Evolutionary conservation across 2,329 filamentous ascomycete species (phyloP).

Genomic region (Pseudocercospora pini-densiflorae): DNA sequence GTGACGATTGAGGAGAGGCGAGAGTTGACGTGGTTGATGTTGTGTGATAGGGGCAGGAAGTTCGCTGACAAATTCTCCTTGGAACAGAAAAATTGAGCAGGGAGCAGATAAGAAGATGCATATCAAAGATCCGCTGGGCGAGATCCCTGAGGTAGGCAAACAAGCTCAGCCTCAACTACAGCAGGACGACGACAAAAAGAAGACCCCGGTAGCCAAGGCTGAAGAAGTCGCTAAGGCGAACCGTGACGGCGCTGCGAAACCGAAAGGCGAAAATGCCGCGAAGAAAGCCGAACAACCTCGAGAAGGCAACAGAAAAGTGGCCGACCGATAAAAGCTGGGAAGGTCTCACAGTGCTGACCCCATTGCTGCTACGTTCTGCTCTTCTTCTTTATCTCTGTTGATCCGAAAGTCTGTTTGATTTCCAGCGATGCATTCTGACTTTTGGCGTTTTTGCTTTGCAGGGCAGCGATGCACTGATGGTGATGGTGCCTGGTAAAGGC

Average conservation of each 20-base stretch:
- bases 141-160: constrained; percentile 25
- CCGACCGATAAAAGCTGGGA: constrained; percentile 1
- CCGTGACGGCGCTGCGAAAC: constrained; percentile 13
- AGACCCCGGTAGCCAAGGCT: constrained; percentile 9
- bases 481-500: constrained; percentile 1
- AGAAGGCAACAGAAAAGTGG: constrained; percentile 2
- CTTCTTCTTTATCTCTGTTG: constrained; percentile 2
- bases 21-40: constrained; percentile 17
- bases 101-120: constrained; percentile 16
- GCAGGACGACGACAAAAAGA: constrained; percentile 12
- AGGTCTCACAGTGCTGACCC: not conserved
- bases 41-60: constrained; percentile 29
- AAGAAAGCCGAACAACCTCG: constrained; percentile 6
- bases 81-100: constrained; percentile 26
- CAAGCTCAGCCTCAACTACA: constrained; percentile 4
- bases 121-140: constrained; percentile 18
- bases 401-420: constrained; percentile 12
- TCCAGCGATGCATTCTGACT: constrained; percentile 20
- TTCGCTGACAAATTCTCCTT: constrained; percentile 33
- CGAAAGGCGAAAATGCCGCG: constrained; percentile 11
- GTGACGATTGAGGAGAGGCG: constrained; percentile 8
- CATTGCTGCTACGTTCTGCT: not conserved
- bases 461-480: constrained; percentile 21
- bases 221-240: constrained; percentile 12
- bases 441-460: constrained; percentile 21